phyloP scores from a whole-genome alignment of 1,284 basidiomycete species.

The Cutaneotrichosporon cyanovorans region DNA sequence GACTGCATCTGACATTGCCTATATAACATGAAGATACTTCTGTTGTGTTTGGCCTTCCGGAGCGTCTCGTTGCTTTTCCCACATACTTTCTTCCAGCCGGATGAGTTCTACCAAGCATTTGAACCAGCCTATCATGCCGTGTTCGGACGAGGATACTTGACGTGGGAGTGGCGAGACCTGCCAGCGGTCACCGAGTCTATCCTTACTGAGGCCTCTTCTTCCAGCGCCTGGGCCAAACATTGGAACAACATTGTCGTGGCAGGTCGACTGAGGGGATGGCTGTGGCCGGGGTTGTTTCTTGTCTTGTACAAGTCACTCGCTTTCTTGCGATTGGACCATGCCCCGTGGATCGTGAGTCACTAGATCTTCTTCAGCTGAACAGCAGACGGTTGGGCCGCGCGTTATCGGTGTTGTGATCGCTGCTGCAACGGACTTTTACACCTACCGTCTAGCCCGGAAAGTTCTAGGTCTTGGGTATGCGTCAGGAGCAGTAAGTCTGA shows the following conservation, averaged over 20 bases:
- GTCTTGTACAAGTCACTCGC: slow-evolving; percentile 2
- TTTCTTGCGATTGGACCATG: slow-evolving; percentile 48
- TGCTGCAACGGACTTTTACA: slow-evolving; percentile 69
- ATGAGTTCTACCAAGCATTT: slow-evolving; percentile 92
- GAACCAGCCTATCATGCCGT: slow-evolving; percentile 84
- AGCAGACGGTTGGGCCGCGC: slow-evolving; percentile 55
- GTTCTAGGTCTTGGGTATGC: slow-evolving; percentile 58
- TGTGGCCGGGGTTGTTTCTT: slow-evolving; percentile 16
- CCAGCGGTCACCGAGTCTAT: too few species aligned
- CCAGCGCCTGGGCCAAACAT: slow-evolving; percentile 43
- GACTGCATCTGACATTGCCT: too few species aligned
- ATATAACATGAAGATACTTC: slow-evolving; percentile 6
- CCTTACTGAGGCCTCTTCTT: too few species aligned
- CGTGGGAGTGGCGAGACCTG: slow-evolving; percentile 87
- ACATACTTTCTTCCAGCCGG: slow-evolving; percentile 89
- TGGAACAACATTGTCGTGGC: slow-evolving; percentile 16
- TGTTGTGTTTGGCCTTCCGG: slow-evolving; percentile 43
- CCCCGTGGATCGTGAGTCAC: slow-evolving; percentile 52
- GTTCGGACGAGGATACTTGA: slow-evolving; percentile 84
- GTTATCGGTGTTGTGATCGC: slow-evolving; percentile 73
- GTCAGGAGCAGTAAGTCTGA: slow-evolving; percentile 56
- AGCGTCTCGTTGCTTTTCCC: slow-evolving; percentile 52
- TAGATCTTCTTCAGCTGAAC: slow-evolving; percentile 8
- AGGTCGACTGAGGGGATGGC: slow-evolving; percentile 22
- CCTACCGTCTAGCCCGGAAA: slow-evolving; percentile 57